Evolutionary conservation across 768 basidiomycete genomes (phyloP), one percentile per base, ranked within the genome.

Genomic region (Leccinum longicurvipes): DNA sequence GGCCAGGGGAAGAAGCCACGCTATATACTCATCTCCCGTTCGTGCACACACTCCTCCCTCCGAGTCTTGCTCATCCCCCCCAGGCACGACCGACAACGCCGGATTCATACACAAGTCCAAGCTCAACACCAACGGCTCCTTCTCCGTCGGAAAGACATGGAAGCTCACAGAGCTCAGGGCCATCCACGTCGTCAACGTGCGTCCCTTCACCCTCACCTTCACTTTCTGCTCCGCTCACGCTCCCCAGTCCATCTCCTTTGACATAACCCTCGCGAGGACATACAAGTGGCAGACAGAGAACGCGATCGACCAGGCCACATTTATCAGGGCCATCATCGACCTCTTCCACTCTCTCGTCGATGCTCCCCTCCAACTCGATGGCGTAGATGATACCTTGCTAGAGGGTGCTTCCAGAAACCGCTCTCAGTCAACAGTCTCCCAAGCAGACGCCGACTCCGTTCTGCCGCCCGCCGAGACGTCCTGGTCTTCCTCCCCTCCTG

Each of bases 121-220:
- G 74, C 76, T 92, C 60, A 98, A 99, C 69, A 86, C 87, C 42
- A 98, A 98, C 67, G 88, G 91, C 31, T 82, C 92, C 0, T 98
- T 96, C 73, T 97, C 93, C 8, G 92, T 98, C 47, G 97, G 97
- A 6, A 99, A 99, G 77, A 93, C 96, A 2, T 99, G 97, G 97
- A 81, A 77, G 57, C 73, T 98, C 48, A 70, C 83, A 41, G 95
- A 98, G 71, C 78, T 98, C 63, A 82, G 89, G 59, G 84, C 75
- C 36, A 68, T 99, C 45, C 87, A 95, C 60, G 87, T 96, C 47
- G 56, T 81, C 32, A 81, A 79, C 67, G 94, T 96, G 69, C 66
- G 86, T 76, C 2, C n/a, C 32, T 44, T 29, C 27, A 17, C 29
- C 15, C 19, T 17, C 46, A 17, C 29, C 15, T 21, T 17, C 46